These are phyloP conservation scores for Keqinozyma sinolaborantium DNA, from an alignment of 1,139 yeast genomes.

Conservation along the genomic window DNA sequence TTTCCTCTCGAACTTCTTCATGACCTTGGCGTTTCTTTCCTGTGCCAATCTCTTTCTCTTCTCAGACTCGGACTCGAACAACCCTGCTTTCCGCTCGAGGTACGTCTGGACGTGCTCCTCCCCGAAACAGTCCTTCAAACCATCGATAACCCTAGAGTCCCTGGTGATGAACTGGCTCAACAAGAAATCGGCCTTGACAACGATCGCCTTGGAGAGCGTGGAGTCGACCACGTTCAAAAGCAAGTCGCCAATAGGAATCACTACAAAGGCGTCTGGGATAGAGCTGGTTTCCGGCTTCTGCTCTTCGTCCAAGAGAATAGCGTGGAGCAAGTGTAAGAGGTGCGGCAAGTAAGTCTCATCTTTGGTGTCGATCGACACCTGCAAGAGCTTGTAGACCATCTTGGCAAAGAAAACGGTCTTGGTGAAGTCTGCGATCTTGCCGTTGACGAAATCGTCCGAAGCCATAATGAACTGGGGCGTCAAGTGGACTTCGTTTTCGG, in stretches of 20 bases:
- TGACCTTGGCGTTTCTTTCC: conserved; percentile 32
- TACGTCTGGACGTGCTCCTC: conserved; percentile 45
- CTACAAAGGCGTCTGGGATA: conserved; percentile 44
- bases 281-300: conserved; percentile 30
- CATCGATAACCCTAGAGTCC: conserved; percentile 46
- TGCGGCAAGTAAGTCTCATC: conserved; percentile 55
- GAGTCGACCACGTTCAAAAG: conserved; percentile 50
- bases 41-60: conserved; percentile 41
- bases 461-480: conserved; percentile 28
- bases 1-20: conserved; percentile 41
- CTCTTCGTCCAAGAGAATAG: conserved; percentile 56
- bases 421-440: conserved; percentile 46
- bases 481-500: conserved; percentile 40
- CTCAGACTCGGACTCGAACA: conserved; percentile 36
- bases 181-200: conserved; percentile 53
- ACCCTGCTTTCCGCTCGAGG: conserved; percentile 21
- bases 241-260: conserved; percentile 54
- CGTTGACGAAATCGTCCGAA: conserved; percentile 35
- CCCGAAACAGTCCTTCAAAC: conserved; percentile 57
- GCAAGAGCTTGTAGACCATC: conserved; percentile 52
- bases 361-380: conserved; percentile 46
- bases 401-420: conserved; percentile 53
- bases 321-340: conserved; percentile 66
- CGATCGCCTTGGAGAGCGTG: conserved; percentile 45
- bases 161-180: conserved; percentile 47